Evolutionary conservation across 495 filamentous ascomycete genomes (phyloP), one percentile per base, ranked within the genome.

Genomic region (Penicillium bialowiezense): DNA sequence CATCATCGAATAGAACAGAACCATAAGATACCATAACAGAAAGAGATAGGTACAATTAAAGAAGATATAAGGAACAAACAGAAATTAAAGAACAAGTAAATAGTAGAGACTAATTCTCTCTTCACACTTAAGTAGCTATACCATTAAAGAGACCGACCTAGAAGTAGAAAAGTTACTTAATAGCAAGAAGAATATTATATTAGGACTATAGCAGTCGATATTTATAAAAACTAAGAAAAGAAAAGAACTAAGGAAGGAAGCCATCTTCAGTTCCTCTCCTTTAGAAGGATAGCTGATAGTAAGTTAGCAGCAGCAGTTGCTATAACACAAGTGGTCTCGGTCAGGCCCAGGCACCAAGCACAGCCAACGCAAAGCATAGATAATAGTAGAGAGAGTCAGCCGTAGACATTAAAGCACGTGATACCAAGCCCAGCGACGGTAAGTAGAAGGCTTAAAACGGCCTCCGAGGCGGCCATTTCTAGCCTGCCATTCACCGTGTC

Each of bases 401-500:
- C 44, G 51, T 54, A 44, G 51, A 32, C 39, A 19, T 48, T 38
- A 20, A n/a, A 3, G 14, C 48, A 56, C 48, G 49, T 52, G 44
- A 56, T 26, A 44, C 54, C 54, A 56, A 56, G 54, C 33, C 48
- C 54, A 37, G 7, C 44, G 7, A 49, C 39, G 26, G 54, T 56
- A 43, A 56, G 54, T 20, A 38, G 29, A 39, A 1, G 48, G 54
- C 49, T 41, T 48, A 52, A 56, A 56, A 49, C 54, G 46, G 54
- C 54, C 26, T 45, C 54, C 36, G 19, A 50, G 18, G 45, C 28
- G 36, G 54, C 54, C 54, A 23, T 53, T 58, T 58, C 46, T 50
- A 45, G 54, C 54, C 50, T 44, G 41, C 50, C 41, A 47, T 46
- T 58, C 44, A 58, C 54, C 54, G 45, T 58, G 19, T 49, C 50